Base-by-base conservation (phyloP, 129 eudicot genomes). In the Saposhnikovia divaricata region DNA sequence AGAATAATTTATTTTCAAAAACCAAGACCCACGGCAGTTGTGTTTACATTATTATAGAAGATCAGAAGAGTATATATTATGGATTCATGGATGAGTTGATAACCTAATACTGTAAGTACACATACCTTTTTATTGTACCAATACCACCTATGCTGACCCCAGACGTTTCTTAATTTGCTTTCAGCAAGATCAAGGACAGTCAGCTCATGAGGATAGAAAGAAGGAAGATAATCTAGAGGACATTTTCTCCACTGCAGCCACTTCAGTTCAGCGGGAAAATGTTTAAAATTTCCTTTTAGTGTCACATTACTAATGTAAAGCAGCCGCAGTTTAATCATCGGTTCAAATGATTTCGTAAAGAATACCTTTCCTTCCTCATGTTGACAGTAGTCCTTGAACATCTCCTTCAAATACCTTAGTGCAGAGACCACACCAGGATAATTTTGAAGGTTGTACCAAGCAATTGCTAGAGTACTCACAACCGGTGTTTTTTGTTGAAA, bases 241-340 rank as follows among this genome's bases (percentile, higher is more conserved):
- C 89, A 86, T 23, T 82, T 72, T 78, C 42, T 83, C 89, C 87
- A 81, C 75, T 81, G 85, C 55, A 83, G 83, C 85, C 89, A 86
- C 73, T 80, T 86, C 25, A 83, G 40, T 38, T 78, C 74, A 63
- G 84, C 25, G 27, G 89, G 86, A 2, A 86, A 45, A 51, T 74
- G 38, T 27, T 68, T 76, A 57, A 83, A 74, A 71, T 75, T 68
- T 74, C 89, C 89, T 68, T 83, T 71, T 23, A 86, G 50, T 79
- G 45, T 75, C 48, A 74, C 83, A 55, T 86, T 48, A 66, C 74
- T 45, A 10, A 86, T 15, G 42, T 81, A 78, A 68, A 86, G 89
- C 45, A 86, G 72, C 66, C 86, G 82, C 51, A 86, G 40, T 53
- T 80, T 78, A 42, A 45, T 77, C 87, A 83, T 80, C 21, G 72